phyloP scores from a whole-genome alignment of 2,329 filamentous ascomycete species.

The Fusarium annulatum region DNA sequence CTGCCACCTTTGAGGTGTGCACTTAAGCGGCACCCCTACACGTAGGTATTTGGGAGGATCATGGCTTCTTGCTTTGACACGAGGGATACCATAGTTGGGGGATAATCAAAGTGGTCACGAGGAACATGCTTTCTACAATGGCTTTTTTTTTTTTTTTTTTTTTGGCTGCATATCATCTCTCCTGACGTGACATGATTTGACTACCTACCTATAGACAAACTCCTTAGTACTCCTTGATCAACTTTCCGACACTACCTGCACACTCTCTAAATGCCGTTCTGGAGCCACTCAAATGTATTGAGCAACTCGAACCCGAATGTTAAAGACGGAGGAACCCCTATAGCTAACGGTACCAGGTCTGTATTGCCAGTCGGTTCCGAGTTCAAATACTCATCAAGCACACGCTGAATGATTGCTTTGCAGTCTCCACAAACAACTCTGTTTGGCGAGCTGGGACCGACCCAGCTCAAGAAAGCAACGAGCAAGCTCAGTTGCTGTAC shows the following conservation, averaged over 20 bases:
- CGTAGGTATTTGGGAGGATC: no score
- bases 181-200: background rate
- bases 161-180: background rate
- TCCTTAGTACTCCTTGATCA: background rate
- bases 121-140: background rate
- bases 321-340: slow-evolving; percentile 46
- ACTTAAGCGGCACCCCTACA: no score
- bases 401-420: slow-evolving; percentile 59
- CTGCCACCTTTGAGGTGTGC: no score
- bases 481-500: slow-evolving; percentile 64
- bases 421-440: slow-evolving; percentile 58
- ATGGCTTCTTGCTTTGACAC: no score
- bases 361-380: slow-evolving; percentile 35
- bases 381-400: slow-evolving; percentile 62
- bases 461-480: slow-evolving; percentile 63
- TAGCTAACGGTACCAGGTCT: slow-evolving; percentile 44
- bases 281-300: slow-evolving; percentile 54
- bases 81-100: no score
- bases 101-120: background rate
- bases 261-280: background rate
- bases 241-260: background rate
- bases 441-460: slow-evolving; percentile 60
- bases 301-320: slow-evolving; percentile 60
- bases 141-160: background rate
- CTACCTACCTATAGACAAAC: background rate